phyloP scores from a whole-genome alignment of 2,329 filamentous ascomycete genomes.

The Paecilomyces sp. region DNA sequence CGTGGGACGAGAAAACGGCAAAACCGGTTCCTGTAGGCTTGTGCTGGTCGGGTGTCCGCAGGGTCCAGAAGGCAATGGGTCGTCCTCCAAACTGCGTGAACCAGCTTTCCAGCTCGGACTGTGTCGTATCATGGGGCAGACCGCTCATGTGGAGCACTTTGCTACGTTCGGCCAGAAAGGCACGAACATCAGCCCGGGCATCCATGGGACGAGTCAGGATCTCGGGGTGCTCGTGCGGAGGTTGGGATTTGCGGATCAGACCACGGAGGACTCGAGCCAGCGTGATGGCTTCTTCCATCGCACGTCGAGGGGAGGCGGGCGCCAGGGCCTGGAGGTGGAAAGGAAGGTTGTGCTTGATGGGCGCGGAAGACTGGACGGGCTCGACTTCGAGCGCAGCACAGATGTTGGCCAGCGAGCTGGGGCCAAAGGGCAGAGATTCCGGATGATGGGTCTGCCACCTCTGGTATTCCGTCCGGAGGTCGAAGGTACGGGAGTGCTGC shows the following conservation, averaged over 20 bases:
- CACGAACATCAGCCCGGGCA: slow-evolving; percentile 88
- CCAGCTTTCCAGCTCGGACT: slow-evolving; percentile 98
- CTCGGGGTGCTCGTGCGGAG: slow-evolving; percentile 85
- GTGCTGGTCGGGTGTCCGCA: slow-evolving; percentile 95
- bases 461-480: slow-evolving; percentile 94
- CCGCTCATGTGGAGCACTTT: slow-evolving; percentile 98
- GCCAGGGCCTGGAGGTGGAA: slow-evolving; percentile 96
- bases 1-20: slow-evolving; percentile 96
- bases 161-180: slow-evolving; percentile 91
- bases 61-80: slow-evolving; percentile 97
- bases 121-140: slow-evolving; percentile 93
- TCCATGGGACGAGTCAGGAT: slow-evolving; percentile 94
- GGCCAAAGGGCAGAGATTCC: slow-evolving; percentile 92
- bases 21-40: slow-evolving; percentile 99
- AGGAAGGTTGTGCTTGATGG: slow-evolving; percentile 96
- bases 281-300: slow-evolving; percentile 96
- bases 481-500: slow-evolving; percentile 95
- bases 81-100: slow-evolving; percentile 98
- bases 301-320: slow-evolving; percentile 87
- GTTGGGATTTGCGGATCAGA: slow-evolving; percentile 92
- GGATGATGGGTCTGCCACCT: slow-evolving; percentile 98
- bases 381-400: slow-evolving; percentile 97
- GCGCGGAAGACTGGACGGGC: slow-evolving; percentile 92
- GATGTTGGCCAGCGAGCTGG: slow-evolving; percentile 92
- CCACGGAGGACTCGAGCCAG: slow-evolving; percentile 86